Evolutionary conservation across 345 rosid genomes (phyloP), one percentile per base, ranked within the genome.

Genomic region (Laguncularia racemosa): DNA sequence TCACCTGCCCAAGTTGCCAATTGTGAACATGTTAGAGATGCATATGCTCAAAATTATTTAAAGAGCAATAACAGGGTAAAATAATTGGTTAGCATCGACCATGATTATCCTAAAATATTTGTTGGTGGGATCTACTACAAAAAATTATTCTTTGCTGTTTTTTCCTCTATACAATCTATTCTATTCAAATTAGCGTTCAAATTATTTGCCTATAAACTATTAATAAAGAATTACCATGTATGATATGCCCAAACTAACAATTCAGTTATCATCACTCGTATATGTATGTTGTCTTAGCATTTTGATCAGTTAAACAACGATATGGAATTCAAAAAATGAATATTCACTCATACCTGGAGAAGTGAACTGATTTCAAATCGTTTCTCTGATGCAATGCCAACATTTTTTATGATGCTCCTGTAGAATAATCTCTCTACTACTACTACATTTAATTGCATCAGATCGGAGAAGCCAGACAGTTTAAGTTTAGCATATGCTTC

Each of bases 371-470:
- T 84, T 65, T 77, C 73, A 45, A 38, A 59, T 69, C 70, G 68
- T 76, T 81, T 83, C 64, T 62, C 72, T 49, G 96, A 83, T 59
- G 64, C 56, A 60, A 60, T 63, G 20, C 60, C 80, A 70, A 63
- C 56, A 45, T 76, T 67, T 44, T 78, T 84, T 59, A 92, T 76
- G 44, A 74, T 78, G 73, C 86, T 81, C 62, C 64, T 80, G 67
- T 84, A 89, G 70, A 65, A 83, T 69, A 92, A 67, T 77, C 80
- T 81, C 60, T 81, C 84, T 59, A 83, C 93, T 20, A 78, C 96
- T 28, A 81, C 62, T 49, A 89, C 51, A 65, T 72, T 73, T 44
- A 89, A 73, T 52, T 71, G 67, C 67, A 71, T 73, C 59, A 75
- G 64, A 62, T 52, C 57, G 53, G 65, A 64, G 62, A 75, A 72